Evolutionary conservation across 768 basidiomycete species (phyloP).

Genomic region (Termitomyces sp.): DNA sequence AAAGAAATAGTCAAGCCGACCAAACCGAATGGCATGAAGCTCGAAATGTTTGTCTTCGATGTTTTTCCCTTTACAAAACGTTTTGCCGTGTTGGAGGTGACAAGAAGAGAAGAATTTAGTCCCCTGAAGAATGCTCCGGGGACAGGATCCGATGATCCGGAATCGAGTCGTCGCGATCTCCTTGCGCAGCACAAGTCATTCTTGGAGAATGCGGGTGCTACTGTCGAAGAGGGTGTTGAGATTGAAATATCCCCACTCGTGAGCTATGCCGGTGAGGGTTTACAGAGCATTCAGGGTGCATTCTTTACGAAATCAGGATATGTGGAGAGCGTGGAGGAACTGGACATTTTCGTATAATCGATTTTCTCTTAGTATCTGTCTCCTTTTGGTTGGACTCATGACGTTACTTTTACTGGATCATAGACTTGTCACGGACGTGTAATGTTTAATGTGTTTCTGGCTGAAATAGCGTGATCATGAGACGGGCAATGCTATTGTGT

Average conservation of each 20-base stretch:
- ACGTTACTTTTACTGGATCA: constrained; percentile 3
- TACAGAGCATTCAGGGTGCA: constrained; percentile 74
- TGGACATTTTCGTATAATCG: constrained; percentile 49
- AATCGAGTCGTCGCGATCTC: constrained; percentile 86
- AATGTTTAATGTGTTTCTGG: constrained; percentile 9
- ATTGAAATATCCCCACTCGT: constrained; percentile 89
- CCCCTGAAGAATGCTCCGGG: constrained; percentile 98
- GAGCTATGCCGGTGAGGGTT: constrained; percentile 89
- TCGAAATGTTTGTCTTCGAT: constrained; percentile 98
- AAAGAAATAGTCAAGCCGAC: constrained; percentile 72
- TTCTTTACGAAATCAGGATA: constrained; percentile 70
- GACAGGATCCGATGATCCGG: constrained; percentile 82
- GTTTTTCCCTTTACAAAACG: constrained; percentile 88
- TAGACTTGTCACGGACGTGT: constrained; percentile 12
- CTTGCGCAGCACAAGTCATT: constrained; percentile 84
- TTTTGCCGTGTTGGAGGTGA: constrained; percentile 87
- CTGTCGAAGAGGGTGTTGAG: constrained; percentile 65
- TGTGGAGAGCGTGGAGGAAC: constrained; percentile 58
- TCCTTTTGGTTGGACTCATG: constrained; percentile 4
- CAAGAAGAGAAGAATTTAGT: constrained; percentile 87
- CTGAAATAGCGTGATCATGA: neutral
- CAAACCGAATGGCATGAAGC: constrained; percentile 98
- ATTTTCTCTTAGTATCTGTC: neutral
- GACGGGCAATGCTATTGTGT: neutral
- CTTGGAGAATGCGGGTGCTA: constrained; percentile 75